Percentiles rank a stretch among this genome's conserved stretches.
Evolutionary conservation across 225 moss, liverwort and hornwort genomes (phyloP).

Genomic region (Polytrichum formosum): DNA sequence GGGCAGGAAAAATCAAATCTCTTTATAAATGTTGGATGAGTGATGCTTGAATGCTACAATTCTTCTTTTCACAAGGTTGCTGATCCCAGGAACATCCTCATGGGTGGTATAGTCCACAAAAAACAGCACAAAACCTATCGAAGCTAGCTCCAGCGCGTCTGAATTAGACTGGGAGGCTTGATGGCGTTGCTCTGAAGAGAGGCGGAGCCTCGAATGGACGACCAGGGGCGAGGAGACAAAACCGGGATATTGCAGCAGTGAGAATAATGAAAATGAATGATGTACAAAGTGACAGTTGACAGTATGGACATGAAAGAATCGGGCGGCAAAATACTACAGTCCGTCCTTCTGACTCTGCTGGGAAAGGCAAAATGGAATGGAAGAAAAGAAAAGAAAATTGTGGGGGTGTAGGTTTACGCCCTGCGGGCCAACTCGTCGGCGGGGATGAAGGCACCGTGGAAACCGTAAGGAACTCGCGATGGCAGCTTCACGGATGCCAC

Average conservation of each 20-base stretch:
- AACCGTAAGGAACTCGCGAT: constrained; percentile 86
- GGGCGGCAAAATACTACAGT: no score
- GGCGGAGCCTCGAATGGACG: constrained; percentile 32
- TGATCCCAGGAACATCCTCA: constrained; percentile 18
- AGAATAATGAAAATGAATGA: neutral
- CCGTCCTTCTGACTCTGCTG: no score
- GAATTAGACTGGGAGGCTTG: constrained; percentile 3
- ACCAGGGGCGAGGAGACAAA: constrained; percentile 5
- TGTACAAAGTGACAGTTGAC: no score
- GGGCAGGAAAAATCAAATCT: neutral
- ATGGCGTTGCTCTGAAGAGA: constrained; percentile 30
- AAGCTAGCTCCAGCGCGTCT: neutral
- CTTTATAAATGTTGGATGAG: neutral
- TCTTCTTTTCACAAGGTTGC: neutral
- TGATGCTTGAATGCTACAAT: neutral
- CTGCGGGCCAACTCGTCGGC: constrained; percentile 28
- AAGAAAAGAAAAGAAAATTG: neutral
- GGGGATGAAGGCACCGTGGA: constrained; percentile 78
- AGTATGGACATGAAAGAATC: no score
- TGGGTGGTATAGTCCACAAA: constrained; percentile 35
- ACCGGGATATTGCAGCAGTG: neutral
- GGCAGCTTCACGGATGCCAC: constrained; percentile 73
- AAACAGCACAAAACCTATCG: constrained; percentile 36
- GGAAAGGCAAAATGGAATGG: neutral
- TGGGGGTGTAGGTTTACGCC: constrained; percentile 1